Conservation (phyloP, 2,329 filamentous ascomycete genomes). For the Ophiostoma sp. region DNA sequence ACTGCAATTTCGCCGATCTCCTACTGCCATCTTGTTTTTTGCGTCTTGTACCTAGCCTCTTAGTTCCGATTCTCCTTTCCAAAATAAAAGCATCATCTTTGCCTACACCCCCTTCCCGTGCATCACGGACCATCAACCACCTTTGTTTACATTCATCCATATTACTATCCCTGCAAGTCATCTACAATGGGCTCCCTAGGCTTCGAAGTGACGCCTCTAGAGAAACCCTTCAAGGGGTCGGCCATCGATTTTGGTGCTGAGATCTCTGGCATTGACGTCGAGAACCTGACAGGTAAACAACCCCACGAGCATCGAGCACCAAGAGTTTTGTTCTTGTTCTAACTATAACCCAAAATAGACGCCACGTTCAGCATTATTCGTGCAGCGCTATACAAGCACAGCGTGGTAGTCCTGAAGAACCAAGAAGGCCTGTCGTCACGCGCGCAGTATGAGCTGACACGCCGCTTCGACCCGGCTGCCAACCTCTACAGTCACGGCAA, state of each 20-base stretch:
- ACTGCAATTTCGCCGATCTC: neutral
- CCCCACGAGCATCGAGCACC: conserved; percentile 26
- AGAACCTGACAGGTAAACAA: conserved; percentile 53
- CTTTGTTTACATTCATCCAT: neutral
- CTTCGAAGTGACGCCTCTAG: conserved; percentile 19
- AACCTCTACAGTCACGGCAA: conserved; percentile 68
- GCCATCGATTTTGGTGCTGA: conserved; percentile 55
- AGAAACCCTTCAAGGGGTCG: conserved; percentile 21
- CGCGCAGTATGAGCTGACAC: conserved; percentile 67
- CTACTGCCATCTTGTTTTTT: neutral
- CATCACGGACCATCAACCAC: neutral
- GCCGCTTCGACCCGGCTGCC: conserved; percentile 62
- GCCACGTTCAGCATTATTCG: conserved; percentile 59
- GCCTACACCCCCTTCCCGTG: neutral
- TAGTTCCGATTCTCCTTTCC: neutral
- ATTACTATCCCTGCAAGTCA: neutral
- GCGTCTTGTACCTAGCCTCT: neutral
- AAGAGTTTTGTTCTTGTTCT: too few species aligned
- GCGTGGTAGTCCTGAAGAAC: conserved; percentile 65
- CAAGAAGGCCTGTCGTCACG: conserved; percentile 58
- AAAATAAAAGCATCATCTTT: too few species aligned
- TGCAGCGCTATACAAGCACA: conserved; percentile 60
- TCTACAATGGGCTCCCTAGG: conserved; percentile 24
- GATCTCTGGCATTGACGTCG: conserved; percentile 52
- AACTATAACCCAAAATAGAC: conserved; percentile 35